Base-by-base conservation (phyloP, 495 filamentous ascomycete genomes). In the Thermothielavioides terrestris region DNA sequence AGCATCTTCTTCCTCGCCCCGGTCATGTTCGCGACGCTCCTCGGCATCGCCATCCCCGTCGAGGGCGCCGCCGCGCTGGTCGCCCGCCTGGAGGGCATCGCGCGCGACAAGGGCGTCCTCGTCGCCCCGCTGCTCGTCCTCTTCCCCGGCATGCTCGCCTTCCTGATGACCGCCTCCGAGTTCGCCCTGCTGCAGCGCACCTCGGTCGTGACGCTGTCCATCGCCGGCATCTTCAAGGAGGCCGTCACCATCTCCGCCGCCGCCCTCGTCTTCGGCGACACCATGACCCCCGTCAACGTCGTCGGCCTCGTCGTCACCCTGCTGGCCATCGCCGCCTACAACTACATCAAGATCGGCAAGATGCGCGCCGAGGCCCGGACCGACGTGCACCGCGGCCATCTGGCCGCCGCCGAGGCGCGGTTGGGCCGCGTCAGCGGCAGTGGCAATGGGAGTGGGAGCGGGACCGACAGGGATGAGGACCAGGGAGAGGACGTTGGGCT, bases 201-300 rank as follows among this genome's bases (percentile, higher is more conserved):
- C 4, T 89, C 84, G 6, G 94, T 99, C 44, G 94, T 99, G 40
- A 97, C 94, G 0, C 77, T 99, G 41, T 89, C 84, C 42, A 96
- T 99, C 47, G 94, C 89, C 54, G 94, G 94, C 40, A 99, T 97
- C 44, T 97, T 99, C 75, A 99, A 99, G 68, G 94, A 99, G 69
- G 94, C 95, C 10, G 83, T 99, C 44, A 99, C 94, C 6, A 97
- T 99, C 61, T 81, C 81, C 32, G 88, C 88, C 1, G 94, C 92
- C 0, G 86, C 86, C 17, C 65, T 94, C 12, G 81, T 94, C 6
- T 99, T 96, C 70, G 80, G 89, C 56, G 94, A 99, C 60, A 78
- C 77, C 43, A 78, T 99, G 52, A 97, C 92, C 0, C 75, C 83
- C 2, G 80, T 99, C 70, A 99, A 99, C 59, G 66, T 96, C 0